Evolutionary conservation across 2,329 filamentous ascomycete genomes (phyloP).

Genomic region (Tolypocladium paradoxum): DNA sequence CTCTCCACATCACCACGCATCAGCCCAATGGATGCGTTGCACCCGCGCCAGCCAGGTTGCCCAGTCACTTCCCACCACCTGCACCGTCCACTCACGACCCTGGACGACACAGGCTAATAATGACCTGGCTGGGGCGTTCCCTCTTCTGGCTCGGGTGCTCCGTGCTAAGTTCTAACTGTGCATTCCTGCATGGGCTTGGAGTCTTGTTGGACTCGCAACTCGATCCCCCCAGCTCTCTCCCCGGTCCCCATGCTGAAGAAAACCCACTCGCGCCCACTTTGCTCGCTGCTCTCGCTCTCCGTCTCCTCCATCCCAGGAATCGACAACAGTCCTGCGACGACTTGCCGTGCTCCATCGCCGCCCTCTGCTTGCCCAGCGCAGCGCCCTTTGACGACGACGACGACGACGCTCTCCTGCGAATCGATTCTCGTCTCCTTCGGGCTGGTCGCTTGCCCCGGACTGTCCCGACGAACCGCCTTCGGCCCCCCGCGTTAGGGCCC

Average conservation of each 20-base stretch:
- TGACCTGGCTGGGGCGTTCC: conserved; percentile 2
- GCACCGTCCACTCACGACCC: background rate
- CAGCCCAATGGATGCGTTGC: background rate
- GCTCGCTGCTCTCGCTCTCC: background rate
- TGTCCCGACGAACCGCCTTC: background rate
- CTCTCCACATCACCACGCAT: background rate
- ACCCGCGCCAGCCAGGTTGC: background rate
- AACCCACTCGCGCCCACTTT: conserved; percentile 1
- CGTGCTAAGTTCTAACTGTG: conserved; percentile 2
- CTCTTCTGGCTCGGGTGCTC: conserved; percentile 5
- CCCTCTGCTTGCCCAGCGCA: background rate
- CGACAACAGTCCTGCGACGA: background rate
- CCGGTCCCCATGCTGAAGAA: conserved; percentile 2
- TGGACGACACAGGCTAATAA: background rate
- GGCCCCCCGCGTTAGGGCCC: conserved; percentile 20
- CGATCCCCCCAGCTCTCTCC: background rate
- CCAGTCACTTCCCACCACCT: background rate
- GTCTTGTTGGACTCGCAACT: background rate
- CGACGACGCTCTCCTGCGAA: background rate
- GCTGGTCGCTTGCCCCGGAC: conserved; percentile 4
- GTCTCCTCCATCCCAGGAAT: background rate
- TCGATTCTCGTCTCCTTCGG: background rate
- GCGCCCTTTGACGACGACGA: background rate
- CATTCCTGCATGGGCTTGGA: background rate
- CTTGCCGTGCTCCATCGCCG: background rate